Conservation (phyloP, 1,284 basidiomycete genomes). For the Apiotrichum gracile region DNA sequence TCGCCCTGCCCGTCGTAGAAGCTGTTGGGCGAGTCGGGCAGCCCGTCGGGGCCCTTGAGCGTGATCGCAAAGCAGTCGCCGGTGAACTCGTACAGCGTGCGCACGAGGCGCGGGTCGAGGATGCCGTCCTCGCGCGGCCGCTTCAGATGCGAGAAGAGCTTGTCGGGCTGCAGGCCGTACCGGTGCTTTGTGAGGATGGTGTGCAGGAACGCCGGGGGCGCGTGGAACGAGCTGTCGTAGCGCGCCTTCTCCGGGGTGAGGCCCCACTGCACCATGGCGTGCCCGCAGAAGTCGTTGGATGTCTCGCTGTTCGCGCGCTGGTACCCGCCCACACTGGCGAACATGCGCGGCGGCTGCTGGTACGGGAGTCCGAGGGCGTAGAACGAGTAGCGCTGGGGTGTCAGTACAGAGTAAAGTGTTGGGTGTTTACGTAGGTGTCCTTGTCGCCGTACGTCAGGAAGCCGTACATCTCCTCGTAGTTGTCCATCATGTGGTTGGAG, state of each 20-base stretch:
- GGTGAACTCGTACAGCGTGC: conserved; percentile 42
- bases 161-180: conserved; percentile 36
- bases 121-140: conserved; percentile 39
- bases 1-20: conserved; percentile 43
- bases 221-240: conserved; percentile 37
- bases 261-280: conserved; percentile 39
- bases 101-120: conserved; percentile 35
- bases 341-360: conserved; percentile 46
- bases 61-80: conserved; percentile 41
- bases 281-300: conserved; percentile 40
- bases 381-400: conserved; percentile 45
- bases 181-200: conserved; percentile 49
- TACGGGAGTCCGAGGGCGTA: conserved; percentile 48
- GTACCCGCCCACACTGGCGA: conserved; percentile 39
- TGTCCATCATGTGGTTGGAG: conserved; percentile 48
- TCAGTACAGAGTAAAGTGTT: not conserved
- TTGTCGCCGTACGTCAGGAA: conserved; percentile 49
- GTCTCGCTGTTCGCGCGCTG: conserved; percentile 33
- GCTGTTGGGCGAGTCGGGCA: conserved; percentile 25
- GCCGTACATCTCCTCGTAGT: conserved; percentile 45
- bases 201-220: conserved; percentile 48
- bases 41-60: conserved; percentile 43
- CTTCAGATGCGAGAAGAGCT: conserved; percentile 40
- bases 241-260: conserved; percentile 39
- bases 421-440: conserved; percentile 36